A percentile compares a stretch with the other conserved stretches of the same genome.
phyloP scores from a whole-genome alignment of 345 rosid genomes.

The Citrus glauca region DNA sequence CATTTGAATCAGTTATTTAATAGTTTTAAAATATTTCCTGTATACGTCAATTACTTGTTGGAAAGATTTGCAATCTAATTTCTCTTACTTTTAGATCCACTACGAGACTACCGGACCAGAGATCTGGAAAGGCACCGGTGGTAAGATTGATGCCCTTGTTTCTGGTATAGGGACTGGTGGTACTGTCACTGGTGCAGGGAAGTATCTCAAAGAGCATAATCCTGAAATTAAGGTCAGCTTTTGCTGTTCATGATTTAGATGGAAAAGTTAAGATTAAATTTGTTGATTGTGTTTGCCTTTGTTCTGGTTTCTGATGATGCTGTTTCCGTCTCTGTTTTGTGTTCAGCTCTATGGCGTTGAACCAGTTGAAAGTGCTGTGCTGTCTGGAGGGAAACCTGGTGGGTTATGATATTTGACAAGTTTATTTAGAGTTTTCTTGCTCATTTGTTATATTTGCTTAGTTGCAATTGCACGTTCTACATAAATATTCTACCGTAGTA shows the following conservation, averaged over 20 bases:
- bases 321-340: constrained; percentile 1
- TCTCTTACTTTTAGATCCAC: constrained; percentile 41
- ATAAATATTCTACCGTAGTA: neutral
- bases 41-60: neutral
- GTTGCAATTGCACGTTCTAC: neutral
- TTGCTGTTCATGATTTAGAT: constrained; percentile 1
- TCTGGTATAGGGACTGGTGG: constrained; percentile 72
- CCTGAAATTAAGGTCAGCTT: constrained; percentile 51
- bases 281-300: neutral
- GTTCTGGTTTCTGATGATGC: constrained; percentile 6
- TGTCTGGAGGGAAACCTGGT: constrained; percentile 59
- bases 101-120: constrained; percentile 68
- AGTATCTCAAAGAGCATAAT: constrained; percentile 67
- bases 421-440: neutral
- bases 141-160: constrained; percentile 57
- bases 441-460: neutral
- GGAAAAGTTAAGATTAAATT: neutral
- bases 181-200: constrained; percentile 57
- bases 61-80: neutral
- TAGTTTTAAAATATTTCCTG: neutral
- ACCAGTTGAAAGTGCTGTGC: constrained; percentile 52
- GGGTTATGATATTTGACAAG: constrained; percentile 9
- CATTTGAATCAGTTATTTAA: neutral
- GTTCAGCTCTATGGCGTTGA: constrained; percentile 51
- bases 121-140: constrained; percentile 60